Base-by-base conservation (phyloP, 108 stramenopile genomes). In the Pseudonitzschia multiseries region DNA sequence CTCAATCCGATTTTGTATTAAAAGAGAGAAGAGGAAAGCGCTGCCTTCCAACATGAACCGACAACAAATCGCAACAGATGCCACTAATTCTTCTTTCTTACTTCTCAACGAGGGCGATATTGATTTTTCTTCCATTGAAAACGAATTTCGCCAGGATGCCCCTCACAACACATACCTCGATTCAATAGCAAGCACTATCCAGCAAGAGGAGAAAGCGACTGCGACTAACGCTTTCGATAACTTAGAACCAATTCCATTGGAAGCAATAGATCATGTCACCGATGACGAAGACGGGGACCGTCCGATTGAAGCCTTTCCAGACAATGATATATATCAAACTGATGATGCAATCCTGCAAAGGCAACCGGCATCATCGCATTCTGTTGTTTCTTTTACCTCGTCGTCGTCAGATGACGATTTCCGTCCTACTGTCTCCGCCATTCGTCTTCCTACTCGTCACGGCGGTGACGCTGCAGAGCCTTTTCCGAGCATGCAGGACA, bases 261-360 rank as follows among this genome's bases (percentile, higher is more conserved):
- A 33, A 62, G 61, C 18, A 0, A 1, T 62, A 40, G 40, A 18
- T 14, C 32, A 40, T 17, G 36, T 18, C 14, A n/a, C 61, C 33
- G 26, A 22, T 8, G 61, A 40, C 32, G 61, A 62, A 13, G 61
- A 62, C 36, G 61, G 40, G 1, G 61, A 62, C 10, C 33, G n/a
- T 14, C 61, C 61, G 1, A 21, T 62, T 0, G 61, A 62, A 62
- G 61, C 61, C 27, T 62, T 62, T 42, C 61, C 61, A 8, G 61
- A 62, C 17, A 33, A 62, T 62, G 61, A 33, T 59, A 26, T 31
- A 22, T 5, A 24, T 22, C 6, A 26, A 5, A 48, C 4, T 48
- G 17, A 48, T 8, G 4, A 10, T 10, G 2, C 46, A 48, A 1
- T 10, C 18, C 46, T 8, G 46, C 46, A 48, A 48, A 3, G 12